Conservation (phyloP, 768 basidiomycete genomes). For the Royoungia palumana region DNA sequence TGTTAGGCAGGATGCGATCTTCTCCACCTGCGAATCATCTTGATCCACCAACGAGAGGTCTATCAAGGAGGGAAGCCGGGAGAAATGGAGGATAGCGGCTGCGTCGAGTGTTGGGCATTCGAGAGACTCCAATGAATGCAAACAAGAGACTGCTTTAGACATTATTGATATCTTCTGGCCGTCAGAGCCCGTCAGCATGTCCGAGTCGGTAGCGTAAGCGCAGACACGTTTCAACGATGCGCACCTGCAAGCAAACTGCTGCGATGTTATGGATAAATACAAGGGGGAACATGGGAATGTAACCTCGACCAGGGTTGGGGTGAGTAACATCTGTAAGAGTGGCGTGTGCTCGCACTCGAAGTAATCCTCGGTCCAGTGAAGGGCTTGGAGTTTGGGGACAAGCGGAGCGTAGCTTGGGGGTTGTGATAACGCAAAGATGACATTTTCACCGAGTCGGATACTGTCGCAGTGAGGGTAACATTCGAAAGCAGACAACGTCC, state of each 20-base stretch:
- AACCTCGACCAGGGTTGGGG: constrained; percentile 20
- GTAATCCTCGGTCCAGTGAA: constrained; percentile 17
- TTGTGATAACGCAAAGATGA: constrained; percentile 24
- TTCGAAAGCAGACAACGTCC: constrained; percentile 4
- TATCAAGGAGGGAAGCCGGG: constrained; percentile 16
- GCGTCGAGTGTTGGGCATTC: constrained; percentile 13
- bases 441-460: constrained; percentile 19
- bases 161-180: constrained; percentile 17
- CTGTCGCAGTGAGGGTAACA: neutral
- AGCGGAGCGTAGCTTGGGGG: constrained; percentile 22
- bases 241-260: constrained; percentile 16
- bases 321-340: constrained; percentile 19
- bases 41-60: constrained; percentile 16
- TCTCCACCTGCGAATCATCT: constrained; percentile 14
- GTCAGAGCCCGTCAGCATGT: too few species aligned
- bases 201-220: neutral
- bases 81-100: constrained; percentile 14
- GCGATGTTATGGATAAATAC: constrained; percentile 16
- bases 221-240: constrained; percentile 14
- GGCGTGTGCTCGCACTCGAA: constrained; percentile 15
- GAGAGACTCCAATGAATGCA: neutral
- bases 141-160: constrained; percentile 1
- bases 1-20: constrained; percentile 6
- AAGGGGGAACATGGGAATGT: constrained; percentile 6
- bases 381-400: constrained; percentile 18